Conservation (phyloP, 2,329 filamentous ascomycete species). For the Neodidymelliopsis sp. region DNA sequence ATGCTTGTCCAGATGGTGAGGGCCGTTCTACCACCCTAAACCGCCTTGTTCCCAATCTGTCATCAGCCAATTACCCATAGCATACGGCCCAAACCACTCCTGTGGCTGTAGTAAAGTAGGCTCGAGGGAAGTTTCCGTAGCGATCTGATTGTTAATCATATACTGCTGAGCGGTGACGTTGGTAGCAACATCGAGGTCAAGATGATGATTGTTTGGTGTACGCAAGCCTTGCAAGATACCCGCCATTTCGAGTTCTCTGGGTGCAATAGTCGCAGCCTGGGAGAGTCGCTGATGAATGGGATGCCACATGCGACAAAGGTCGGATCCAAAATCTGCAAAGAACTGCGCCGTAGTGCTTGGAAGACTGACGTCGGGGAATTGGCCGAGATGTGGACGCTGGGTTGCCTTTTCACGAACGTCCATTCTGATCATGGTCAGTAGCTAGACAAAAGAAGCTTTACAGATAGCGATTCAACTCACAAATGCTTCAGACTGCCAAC, state of each 20-base stretch:
- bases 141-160: slow-evolving; percentile 25
- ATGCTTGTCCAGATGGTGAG: neutral
- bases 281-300: slow-evolving; percentile 31
- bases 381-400: slow-evolving; percentile 34
- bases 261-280: slow-evolving; percentile 26
- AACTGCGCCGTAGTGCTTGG: slow-evolving; percentile 36
- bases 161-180: slow-evolving; percentile 24
- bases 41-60: slow-evolving; percentile 43
- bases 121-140: slow-evolving; percentile 26
- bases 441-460: too few relatives aligned
- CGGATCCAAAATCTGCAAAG: slow-evolving; percentile 43
- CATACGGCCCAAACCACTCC: slow-evolving; percentile 39
- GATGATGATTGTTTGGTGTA: slow-evolving; percentile 30
- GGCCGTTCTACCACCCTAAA: slow-evolving; percentile 29
- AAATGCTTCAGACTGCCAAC: slow-evolving; percentile 43
- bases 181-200: slow-evolving; percentile 29
- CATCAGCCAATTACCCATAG: slow-evolving; percentile 44
- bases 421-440: slow-evolving; percentile 20
- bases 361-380: slow-evolving; percentile 40
- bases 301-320: slow-evolving; percentile 44
- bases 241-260: slow-evolving; percentile 42
- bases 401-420: slow-evolving; percentile 43
- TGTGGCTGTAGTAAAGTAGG: slow-evolving; percentile 42
- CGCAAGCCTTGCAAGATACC: slow-evolving; percentile 42
- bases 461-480: slow-evolving; percentile 8